Base-by-base conservation (phyloP, 768 basidiomycete genomes). In the Royoungia palumana region DNA sequence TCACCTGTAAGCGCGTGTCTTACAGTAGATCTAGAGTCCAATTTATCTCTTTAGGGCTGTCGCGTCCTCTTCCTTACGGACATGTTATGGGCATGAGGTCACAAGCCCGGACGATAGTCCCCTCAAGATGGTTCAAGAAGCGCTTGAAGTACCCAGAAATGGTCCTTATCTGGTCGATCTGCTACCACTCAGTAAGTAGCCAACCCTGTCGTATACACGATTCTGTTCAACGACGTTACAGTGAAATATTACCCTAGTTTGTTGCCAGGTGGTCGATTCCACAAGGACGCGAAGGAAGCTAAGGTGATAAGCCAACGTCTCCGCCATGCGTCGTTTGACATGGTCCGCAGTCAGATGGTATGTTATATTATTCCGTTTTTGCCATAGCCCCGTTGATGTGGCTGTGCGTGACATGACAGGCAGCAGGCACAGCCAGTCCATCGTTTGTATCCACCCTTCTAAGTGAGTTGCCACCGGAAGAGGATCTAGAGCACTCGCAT, bases 161-260 rank as follows among this genome's bases (percentile, higher is more conserved):
- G 51, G 45, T 0, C 41, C 55, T 4, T 53, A 49, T 27, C n/a
- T 56, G 12, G 55, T 56, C 20, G 48, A 56, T 25, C 3, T 45
- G 11, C 37, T 56, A 21, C 45, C 55, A 2, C 30, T 38, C 25
- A 17, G 55, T 50, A 22, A 49, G 54, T 30, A 5, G 20, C 16
- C n/a, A 17, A 21, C 16, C 1, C 22, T 5, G n/a, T 41, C 12
- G n/a, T 20, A 20, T 17, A 21, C 12, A 32, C 13, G 0, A 27
- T 10, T 10, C 17, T n/a, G 17, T 19, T 17, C 11, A 49, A 11
- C 9, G 20, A 22, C 12, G 14, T 22, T 19, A 2, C 14, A 55
- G 54, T 52, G n/a, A 56, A 41, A 42, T 49, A 50, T 34, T 54
- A 50, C n/a, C 55, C 52, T n/a, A 27, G 55, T 19, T 56, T 48